Evolutionary conservation across 2,329 filamentous ascomycete species (phyloP), one percentile per base, ranked within the genome.

Genomic region (Ophiostoma sp.): DNA sequence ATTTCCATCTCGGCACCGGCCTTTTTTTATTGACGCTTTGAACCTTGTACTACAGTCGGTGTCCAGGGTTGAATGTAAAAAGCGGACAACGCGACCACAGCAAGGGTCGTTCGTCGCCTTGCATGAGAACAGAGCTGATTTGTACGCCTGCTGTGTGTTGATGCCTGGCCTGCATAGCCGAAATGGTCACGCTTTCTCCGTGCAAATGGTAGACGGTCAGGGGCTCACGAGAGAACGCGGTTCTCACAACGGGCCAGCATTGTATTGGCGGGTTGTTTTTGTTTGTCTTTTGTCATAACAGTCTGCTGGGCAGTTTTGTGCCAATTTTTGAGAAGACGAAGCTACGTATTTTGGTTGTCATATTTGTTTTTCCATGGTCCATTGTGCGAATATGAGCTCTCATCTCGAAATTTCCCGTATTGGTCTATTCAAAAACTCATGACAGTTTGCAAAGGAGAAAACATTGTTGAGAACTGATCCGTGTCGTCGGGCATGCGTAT

Each of bases 131-230:
- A 55, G 28, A 17, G 52, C 22, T 57, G 52, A 31, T 57, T 17
- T 57, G 52, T 57, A 31, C 31, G 42, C 42, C 15, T 17, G 42
- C 42, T 17, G 42, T 48, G 15, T 48, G 42, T 6, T 48, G 42
- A 48, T 48, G 7, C 8, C 28, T 36, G 19, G 57, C 36, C 15
- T 66, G 61, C 61, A 45, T 66, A 45, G 39, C 61, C 22, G 61
- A 66, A 39, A 66, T 66, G 36, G 22, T 45, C 61, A 66, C 36
- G 61, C 61, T 15, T 66, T 57, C 52, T 12, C 22, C n/a, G n/a
- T 11, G 22, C 36, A 28, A 28, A 17, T 19, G 42, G 6, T 15
- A 17, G 36, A 28, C 36, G 36, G 36, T 19, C 36, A 66, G 12
- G 3, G 57, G 25, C 15, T 48, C 39, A 45, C 9, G 39, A 11